Base-by-base conservation (phyloP, 2,329 filamentous ascomycete genomes). In the Thermothelomyces thermophilus region DNA sequence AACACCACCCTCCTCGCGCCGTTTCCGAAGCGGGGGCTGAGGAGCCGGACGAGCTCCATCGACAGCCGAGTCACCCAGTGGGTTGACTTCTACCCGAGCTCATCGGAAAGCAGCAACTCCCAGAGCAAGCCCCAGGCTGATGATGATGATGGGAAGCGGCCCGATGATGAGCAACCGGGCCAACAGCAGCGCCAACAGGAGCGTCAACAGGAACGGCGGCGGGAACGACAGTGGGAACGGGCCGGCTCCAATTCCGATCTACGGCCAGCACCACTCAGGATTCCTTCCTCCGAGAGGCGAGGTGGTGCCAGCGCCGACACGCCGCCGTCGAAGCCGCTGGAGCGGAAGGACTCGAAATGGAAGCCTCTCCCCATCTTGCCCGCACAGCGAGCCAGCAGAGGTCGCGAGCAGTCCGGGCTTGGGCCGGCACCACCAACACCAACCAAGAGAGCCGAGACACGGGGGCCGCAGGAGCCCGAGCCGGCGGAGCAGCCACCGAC, bases 11-110 rank as follows among this genome's bases (percentile, higher is more conserved):
- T 46, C 3, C 17, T 42, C 1, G 10, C 42, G 5, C 26, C 50
- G 3, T 16, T 14, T 7, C 20, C 45, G 1, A 41, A 24, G 6
- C 45, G 31, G 9, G n/a, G 43, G 11, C 33, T 40, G 3, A 45
- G 16, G 20, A 48, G 48, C 11, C 46, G 39, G 13, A 20, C 50
- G 9, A 50, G 37, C 26, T 56, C 53, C 8, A 45, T 44, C 10
- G 59, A 61, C 8, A 60, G 56, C 43, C 55, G 58, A 14, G 47
- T 53, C n/a, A 61, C 58, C 2, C 58, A 60, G 37, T 61, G 59
- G 59, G 50, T 57, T n/a, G 58, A 61, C 41, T 54, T 61, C 5
- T 60, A 60, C 45, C 33, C 51, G 1, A 48, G 53, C 11, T 19
- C 36, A 6, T 17, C 34, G 1, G 49, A 48, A 10, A 10, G 8